Base-by-base conservation (phyloP, 306 rosid species). In the Sechiopsis laciniata region DNA sequence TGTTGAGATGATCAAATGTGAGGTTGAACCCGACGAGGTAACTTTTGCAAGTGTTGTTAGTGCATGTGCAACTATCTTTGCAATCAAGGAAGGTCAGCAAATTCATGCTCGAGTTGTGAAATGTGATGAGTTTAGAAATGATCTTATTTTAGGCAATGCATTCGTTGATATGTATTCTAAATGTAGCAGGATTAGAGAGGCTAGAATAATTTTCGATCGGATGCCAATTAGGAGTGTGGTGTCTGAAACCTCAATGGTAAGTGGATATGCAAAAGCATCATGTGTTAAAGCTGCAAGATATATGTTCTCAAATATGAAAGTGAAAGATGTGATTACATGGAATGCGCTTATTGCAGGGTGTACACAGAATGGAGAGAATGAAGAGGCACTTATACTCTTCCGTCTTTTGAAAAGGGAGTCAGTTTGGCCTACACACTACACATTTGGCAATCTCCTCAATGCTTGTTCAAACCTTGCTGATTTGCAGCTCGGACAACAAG, bases 161-260 rank as follows among this genome's bases (percentile, higher is more conserved):
- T 74, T 74, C n/a, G 40, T 74, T 22, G 77, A 74, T 57, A 74
- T 74, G 77, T 74, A 74, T 74, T 68, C 77, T 13, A 74, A 74
- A 51, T 58, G 77, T 59, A 58, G 42, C 13, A 57, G 53, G 64
- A 58, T 74, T 58, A 45, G 45, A 8, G 32, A 74, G 64, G 68
- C 77, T 74, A 58, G 77, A 57, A 57, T 29, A 15, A 21, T 74
- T 35, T 74, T 74, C 7, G 77, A 74, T 74, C 10, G 69, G 42
- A 74, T 74, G 77, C 77, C 77, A n/a, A n/a, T 74, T 42, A 57
- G 69, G 56, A 74, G 64, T 74, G 77, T 74, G 69, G 77, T 74
- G 8, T 74, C 70, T 21, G 77, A 74, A 15, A 74, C 77, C 57
- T 74, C 77, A 45, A 74, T 74, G 77, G 68, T 74, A 46, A 74